These are phyloP conservation scores for Leucocoprinus leucothites DNA, from an alignment of 768 basidiomycete genomes.

Conservation along the genomic window DNA sequence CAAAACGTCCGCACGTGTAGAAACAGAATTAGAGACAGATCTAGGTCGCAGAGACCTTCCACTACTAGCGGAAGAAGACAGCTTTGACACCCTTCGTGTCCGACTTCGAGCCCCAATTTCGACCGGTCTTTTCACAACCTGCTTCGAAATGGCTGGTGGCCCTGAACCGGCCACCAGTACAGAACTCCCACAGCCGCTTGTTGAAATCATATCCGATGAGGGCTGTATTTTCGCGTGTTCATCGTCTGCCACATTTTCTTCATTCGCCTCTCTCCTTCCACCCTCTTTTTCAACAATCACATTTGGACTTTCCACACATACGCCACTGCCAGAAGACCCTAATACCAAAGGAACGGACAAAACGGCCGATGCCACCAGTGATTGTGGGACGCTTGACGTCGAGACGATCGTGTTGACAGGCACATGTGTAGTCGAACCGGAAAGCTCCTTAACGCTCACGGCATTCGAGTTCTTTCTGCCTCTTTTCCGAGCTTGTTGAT, in stretches of 20 bases:
- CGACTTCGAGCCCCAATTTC: conserved; percentile 8
- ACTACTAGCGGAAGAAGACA: conserved; percentile 5
- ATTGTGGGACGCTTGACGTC: background rate
- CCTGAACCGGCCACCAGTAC: background rate
- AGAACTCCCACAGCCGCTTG: background rate
- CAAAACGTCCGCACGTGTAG: conserved; percentile 3
- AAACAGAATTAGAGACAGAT: conserved; percentile 6
- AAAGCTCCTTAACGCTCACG: background rate
- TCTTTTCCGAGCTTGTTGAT: conserved; percentile 12
- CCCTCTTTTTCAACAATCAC: conserved; percentile 6
- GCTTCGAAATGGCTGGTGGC: conserved; percentile 8
- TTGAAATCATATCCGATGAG: conserved; percentile 3
- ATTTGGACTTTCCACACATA: background rate
- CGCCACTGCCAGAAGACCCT: background rate
- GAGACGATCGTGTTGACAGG: background rate
- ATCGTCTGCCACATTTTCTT: conserved; percentile 1
- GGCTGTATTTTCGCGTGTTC: background rate
- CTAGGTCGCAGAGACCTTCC: conserved; percentile 2
- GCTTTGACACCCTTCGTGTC: background rate
- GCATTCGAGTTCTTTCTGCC: conserved; percentile 1
- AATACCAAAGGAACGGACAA: background rate
- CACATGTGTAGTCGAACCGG: background rate
- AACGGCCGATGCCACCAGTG: background rate
- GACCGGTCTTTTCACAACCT: conserved; percentile 6
- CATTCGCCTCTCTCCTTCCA: conserved; percentile 5